Evolutionary conservation across 2,329 filamentous ascomycete genomes (phyloP).

Genomic region (Dendryphion nanum): DNA sequence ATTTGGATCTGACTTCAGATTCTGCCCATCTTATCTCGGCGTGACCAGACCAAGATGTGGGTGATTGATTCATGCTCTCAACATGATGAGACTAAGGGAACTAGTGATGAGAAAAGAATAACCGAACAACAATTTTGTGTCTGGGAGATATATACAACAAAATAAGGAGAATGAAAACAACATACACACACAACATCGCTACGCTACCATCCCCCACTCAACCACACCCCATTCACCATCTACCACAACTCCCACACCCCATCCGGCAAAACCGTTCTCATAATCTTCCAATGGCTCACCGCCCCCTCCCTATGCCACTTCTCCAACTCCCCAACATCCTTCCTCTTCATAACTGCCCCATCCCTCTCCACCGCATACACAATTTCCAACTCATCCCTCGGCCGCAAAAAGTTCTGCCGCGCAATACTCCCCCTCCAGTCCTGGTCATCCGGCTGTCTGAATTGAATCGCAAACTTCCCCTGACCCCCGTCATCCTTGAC

Average conservation of each 20-base stretch:
- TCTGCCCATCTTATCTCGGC: too few species aligned
- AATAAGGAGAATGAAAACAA: not conserved
- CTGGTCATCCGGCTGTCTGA: slow-evolving; percentile 61
- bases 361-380: slow-evolving; percentile 37
- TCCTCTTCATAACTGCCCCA: slow-evolving; percentile 58
- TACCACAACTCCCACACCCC: slow-evolving; percentile 87
- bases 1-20: too few species aligned
- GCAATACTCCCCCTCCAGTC: slow-evolving; percentile 75
- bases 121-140: too few species aligned
- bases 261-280: slow-evolving; percentile 77
- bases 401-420: slow-evolving; percentile 67
- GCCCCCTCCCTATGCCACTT: slow-evolving; percentile 75
- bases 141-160: not conserved
- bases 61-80: too few species aligned
- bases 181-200: not conserved
- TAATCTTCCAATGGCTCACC: slow-evolving; percentile 84
- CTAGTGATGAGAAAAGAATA: too few species aligned
- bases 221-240: not conserved
- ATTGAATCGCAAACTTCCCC: slow-evolving; percentile 52
- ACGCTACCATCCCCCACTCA: not conserved
- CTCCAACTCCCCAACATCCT: slow-evolving; percentile 65
- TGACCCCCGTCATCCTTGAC: slow-evolving; percentile 55
- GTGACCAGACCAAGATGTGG: too few species aligned
- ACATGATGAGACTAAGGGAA: too few species aligned
- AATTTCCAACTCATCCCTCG: slow-evolving; percentile 66